phyloP scores from a whole-genome alignment of 495 filamentous ascomycete genomes.

The Penicillium arizonense region DNA sequence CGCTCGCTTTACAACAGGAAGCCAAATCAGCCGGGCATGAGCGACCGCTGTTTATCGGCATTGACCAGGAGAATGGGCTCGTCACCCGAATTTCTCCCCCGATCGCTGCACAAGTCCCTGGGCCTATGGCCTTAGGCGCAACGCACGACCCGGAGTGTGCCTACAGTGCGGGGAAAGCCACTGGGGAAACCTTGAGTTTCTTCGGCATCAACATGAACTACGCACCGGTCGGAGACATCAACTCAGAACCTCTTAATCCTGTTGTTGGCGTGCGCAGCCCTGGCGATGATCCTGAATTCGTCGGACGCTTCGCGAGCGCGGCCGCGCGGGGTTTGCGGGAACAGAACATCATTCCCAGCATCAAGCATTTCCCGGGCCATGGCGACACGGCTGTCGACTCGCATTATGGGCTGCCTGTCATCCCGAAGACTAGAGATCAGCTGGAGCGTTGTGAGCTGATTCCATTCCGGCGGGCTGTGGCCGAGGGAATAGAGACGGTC shows the following conservation, averaged over 20 bases:
- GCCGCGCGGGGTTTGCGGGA: conserved; percentile 37
- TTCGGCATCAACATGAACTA: conserved; percentile 49
- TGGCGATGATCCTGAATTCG: conserved; percentile 40
- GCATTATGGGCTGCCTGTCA: conserved; percentile 42
- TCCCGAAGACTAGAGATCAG: conserved; percentile 36
- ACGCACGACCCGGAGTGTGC: conserved; percentile 37
- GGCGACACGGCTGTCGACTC: conserved; percentile 45
- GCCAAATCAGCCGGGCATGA: conserved; percentile 37
- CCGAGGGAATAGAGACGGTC: conserved; percentile 39
- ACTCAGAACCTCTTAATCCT: conserved; percentile 44
- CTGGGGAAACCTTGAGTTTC: conserved; percentile 33
- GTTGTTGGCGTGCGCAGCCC: conserved; percentile 44
- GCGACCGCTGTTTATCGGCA: conserved; percentile 42
- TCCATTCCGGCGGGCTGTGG: conserved; percentile 42
- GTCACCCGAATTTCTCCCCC: conserved; percentile 45
- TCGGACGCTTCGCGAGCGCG: conserved; percentile 38
- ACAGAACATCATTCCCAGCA: conserved; percentile 36
- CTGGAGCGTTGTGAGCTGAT: conserved; percentile 40
- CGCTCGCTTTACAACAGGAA: conserved; percentile 37
- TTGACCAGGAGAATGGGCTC: conserved; percentile 45
- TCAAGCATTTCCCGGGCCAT: conserved; percentile 47
- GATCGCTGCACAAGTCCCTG: conserved; percentile 40
- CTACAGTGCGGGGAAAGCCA: conserved; percentile 35
- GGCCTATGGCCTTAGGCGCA: conserved; percentile 42
- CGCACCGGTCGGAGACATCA: conserved; percentile 43